A percentile compares a stretch with the other conserved stretches of the same genome.
phyloP scores from a whole-genome alignment of 139 green algal genomes.

The Chloropicon primus region DNA sequence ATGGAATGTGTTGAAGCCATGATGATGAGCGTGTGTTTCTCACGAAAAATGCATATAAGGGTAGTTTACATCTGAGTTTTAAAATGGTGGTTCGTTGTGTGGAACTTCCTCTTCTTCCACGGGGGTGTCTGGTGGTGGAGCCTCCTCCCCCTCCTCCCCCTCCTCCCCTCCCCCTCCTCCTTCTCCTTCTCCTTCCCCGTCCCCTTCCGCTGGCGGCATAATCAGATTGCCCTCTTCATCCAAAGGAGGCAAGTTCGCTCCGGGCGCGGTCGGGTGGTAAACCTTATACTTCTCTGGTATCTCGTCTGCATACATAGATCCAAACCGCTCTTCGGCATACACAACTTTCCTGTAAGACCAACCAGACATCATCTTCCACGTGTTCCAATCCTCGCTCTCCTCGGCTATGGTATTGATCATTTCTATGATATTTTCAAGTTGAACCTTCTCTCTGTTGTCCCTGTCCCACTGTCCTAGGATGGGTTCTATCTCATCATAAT shows the following conservation, averaged over 20 bases:
- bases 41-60: no score
- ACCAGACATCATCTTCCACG: background rate
- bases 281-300: background rate
- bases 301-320: background rate
- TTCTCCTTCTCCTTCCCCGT: background rate
- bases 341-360: slow-evolving; percentile 1
- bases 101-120: no score
- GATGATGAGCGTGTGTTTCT: no score
- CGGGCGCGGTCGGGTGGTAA: background rate
- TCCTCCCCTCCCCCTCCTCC: no score
- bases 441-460: slow-evolving; percentile 6
- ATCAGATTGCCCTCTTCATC: background rate
- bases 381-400: background rate
- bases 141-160: no score
- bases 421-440: background rate
- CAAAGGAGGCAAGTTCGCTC: background rate
- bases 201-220: background rate
- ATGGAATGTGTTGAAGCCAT: background rate
- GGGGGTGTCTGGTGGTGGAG: no score
- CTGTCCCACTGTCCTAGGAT: background rate
- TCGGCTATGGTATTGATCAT: background rate
- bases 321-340: slow-evolving; percentile 2
- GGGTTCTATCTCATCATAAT: slow-evolving; percentile 8
- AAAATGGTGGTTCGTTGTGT: no score
- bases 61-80: no score